Evolutionary conservation across 768 basidiomycete genomes (phyloP), one percentile per base, ranked within the genome.

Genomic region (Podaxis pistillaris): DNA sequence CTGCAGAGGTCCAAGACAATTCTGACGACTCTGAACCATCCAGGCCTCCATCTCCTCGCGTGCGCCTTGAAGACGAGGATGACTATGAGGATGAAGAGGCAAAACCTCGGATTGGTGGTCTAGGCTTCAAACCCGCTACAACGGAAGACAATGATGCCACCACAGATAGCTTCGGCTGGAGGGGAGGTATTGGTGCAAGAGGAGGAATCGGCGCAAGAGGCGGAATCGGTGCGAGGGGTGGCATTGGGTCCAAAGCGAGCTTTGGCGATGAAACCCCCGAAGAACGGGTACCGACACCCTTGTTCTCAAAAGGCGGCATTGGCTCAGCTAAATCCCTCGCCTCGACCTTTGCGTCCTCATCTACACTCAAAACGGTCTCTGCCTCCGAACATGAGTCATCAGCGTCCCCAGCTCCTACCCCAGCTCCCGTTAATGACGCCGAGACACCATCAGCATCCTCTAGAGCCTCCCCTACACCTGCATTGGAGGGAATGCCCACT

Each of bases 11-110:
- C 60, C 74, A 71, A 64, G 75, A 72, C 44, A 70, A 75, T 69
- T 81, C 74, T 72, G 79, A 79, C 65, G 79, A 79, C 65, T 80
- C 79, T 68, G 81, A 79, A 70, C 74, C 81, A 37, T 83, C 86
- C 63, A 81, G 78, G 69, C 76, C 81, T 28, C 78, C 83, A 4
- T 85, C 86, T 67, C 86, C 86, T 52, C 79, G 83, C n/a, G 74
- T 85, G 40, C 80, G 78, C 22, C 75, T 79, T 54, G 81, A 81
- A 47, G 79, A 81, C 22, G 82, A 84, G 12, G 83, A 83, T 30
- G 79, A 82, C 30, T 76, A 74, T 24, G 73, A 74, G 56, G 79
- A 82, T 26, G 76, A 74, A 24, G 73, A 74, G 58, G 67, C 67
- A 30, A 68, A 71, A 63, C 82, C 81, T 61, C 73, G 75, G 11